These are phyloP conservation scores for Fraxinus cuspidata DNA, from an alignment of 257 asterid species.

Conservation along the genomic window DNA sequence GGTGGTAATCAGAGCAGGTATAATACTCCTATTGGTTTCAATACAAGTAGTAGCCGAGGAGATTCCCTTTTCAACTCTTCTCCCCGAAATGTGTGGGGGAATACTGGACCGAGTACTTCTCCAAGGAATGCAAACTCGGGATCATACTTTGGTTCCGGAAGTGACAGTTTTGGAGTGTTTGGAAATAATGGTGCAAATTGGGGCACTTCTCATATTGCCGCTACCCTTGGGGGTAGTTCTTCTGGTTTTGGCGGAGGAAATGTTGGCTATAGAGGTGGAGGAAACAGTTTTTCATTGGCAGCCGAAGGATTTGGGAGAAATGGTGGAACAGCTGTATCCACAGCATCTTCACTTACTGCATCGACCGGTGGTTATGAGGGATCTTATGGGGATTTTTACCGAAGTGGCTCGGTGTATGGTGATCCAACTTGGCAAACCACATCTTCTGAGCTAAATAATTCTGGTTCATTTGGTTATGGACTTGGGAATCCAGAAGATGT, in stretches of 20 bases:
- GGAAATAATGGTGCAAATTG: conserved; percentile 48
- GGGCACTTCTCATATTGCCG: conserved; percentile 45
- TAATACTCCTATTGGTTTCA: conserved; percentile 18
- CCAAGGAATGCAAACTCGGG: conserved; percentile 38
- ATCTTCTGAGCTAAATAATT: conserved; percentile 43
- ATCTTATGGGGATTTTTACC: conserved; percentile 46
- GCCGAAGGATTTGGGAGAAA: conserved; percentile 50
- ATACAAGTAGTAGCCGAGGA: conserved; percentile 19
- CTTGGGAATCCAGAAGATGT: conserved; percentile 48
- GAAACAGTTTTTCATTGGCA: conserved; percentile 43
- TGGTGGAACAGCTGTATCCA: conserved; percentile 30
- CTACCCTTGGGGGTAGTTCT: conserved; percentile 39
- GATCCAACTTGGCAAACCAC: conserved; percentile 67
- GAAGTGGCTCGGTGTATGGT: conserved; percentile 47
- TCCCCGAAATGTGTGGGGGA: conserved; percentile 27
- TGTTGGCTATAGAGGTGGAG: conserved; percentile 50
- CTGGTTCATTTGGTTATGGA: conserved; percentile 51
- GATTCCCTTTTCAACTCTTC: conserved; percentile 22
- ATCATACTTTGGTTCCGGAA: conserved; percentile 53
- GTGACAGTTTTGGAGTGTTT: conserved; percentile 46
- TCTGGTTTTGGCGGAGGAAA: conserved; percentile 38
- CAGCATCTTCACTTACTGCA: conserved; percentile 43
- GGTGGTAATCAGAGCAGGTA: conserved; percentile 19
- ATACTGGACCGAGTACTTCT: conserved; percentile 37
- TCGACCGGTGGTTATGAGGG: conserved; percentile 48